Conservation (phyloP, 2,329 filamentous ascomycete genomes). For the Ascochyta pisi region DNA sequence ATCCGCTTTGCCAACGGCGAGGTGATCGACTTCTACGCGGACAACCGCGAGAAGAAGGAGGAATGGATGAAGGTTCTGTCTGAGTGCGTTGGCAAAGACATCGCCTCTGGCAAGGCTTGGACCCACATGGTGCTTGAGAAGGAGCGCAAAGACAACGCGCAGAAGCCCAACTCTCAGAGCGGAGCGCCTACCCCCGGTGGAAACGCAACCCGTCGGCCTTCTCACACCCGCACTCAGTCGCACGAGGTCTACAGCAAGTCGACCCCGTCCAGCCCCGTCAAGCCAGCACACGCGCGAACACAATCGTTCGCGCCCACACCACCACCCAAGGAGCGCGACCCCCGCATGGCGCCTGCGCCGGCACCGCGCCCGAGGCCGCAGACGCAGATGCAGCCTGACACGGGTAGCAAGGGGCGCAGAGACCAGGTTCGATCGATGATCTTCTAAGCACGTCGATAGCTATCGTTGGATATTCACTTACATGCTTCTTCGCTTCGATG, state of each 20-base stretch:
- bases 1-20: slow-evolving; percentile 98
- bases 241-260: slow-evolving; percentile 38
- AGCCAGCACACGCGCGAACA: slow-evolving; percentile 41
- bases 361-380: slow-evolving; percentile 45
- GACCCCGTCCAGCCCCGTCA: slow-evolving; percentile 39
- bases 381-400: slow-evolving; percentile 22
- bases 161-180: slow-evolving; percentile 25
- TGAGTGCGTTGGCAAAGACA: slow-evolving; percentile 70
- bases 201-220: slow-evolving; percentile 24
- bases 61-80: slow-evolving; percentile 90
- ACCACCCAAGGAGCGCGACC: slow-evolving; percentile 42
- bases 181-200: slow-evolving; percentile 28
- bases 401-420: slow-evolving; percentile 32
- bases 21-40: slow-evolving; percentile 97
- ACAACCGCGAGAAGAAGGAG: slow-evolving; percentile 85
- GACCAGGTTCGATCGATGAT: slow-evolving; percentile 54
- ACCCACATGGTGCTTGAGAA: slow-evolving; percentile 65
- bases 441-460: slow-evolving; percentile 44
- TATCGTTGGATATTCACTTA: slow-evolving; percentile 35
- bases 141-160: slow-evolving; percentile 47
- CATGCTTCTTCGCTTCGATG: slow-evolving; percentile 35
- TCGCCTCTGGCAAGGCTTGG: slow-evolving; percentile 62
- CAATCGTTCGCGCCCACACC: slow-evolving; percentile 41
- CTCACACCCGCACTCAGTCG: slow-evolving; percentile 41
- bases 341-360: slow-evolving; percentile 33